Conservation (phyloP, 129 eudicot species). For the Lonicera japonica region DNA sequence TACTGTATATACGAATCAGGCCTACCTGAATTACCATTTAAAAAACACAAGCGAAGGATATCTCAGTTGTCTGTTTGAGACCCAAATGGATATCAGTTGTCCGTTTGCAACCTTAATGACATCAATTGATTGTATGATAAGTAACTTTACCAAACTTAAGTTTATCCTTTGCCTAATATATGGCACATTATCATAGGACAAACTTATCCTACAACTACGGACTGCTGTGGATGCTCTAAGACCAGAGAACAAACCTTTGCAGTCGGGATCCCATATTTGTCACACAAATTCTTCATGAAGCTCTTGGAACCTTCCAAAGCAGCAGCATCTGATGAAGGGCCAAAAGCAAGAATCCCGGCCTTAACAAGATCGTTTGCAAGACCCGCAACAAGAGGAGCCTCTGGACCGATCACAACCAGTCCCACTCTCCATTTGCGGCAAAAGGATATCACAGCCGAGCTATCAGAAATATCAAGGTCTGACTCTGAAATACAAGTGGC, state of each 20-base stretch:
- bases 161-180: no score
- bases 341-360: constrained; percentile 83
- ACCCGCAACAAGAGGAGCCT: constrained; percentile 87
- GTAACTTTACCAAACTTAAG: no score
- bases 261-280: constrained; percentile 84
- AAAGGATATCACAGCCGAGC: constrained; percentile 64
- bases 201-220: no score
- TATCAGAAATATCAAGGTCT: constrained; percentile 58
- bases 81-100: no score
- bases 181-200: no score
- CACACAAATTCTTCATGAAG: constrained; percentile 81
- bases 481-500: constrained; percentile 69
- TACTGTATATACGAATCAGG: neutral
- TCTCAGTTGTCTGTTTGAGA: no score
- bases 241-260: constrained; percentile 50
- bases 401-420: constrained; percentile 91
- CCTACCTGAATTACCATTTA: neutral
- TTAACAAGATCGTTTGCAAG: constrained; percentile 82
- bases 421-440: constrained; percentile 76
- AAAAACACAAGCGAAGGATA: neutral
- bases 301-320: constrained; percentile 92
- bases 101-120: no score
- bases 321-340: constrained; percentile 95
- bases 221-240: no score
- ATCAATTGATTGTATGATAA: no score